Percentiles rank a stretch among this genome's conserved stretches.
Evolutionary conservation across 1,284 basidiomycete genomes (phyloP).

Genomic region (Rhodotorula glutinis): DNA sequence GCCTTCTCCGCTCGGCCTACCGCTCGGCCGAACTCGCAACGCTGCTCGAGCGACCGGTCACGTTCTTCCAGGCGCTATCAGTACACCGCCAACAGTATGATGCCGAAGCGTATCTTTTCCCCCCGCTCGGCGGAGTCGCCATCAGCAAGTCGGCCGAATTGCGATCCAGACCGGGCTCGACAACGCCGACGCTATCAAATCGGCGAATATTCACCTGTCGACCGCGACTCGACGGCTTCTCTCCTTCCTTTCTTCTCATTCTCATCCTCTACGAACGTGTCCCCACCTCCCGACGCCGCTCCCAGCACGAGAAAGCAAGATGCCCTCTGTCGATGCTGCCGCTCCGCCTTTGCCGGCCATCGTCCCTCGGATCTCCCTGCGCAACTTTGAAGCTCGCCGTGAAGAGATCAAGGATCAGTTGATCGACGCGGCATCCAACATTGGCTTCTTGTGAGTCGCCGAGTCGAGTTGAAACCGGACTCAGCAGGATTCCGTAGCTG

Average conservation of each 20-base stretch:
- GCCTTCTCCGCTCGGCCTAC: too few relatives aligned
- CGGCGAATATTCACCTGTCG: neutral
- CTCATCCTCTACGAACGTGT: too few relatives aligned
- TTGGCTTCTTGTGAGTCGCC: slow-evolving; percentile 42
- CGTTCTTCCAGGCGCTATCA: too few relatives aligned
- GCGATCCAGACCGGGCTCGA: neutral
- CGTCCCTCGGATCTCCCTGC: slow-evolving; percentile 42
- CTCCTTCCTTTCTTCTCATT: neutral
- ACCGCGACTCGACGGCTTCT: too few relatives aligned
- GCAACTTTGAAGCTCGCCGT: slow-evolving; percentile 41
- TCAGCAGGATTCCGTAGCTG: neutral
- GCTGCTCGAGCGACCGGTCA: too few relatives aligned
- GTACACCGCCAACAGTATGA: too few relatives aligned
- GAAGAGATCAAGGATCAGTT: slow-evolving; percentile 42
- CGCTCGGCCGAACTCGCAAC: too few relatives aligned
- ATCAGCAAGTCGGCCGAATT: neutral
- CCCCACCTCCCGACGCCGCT: too few relatives aligned
- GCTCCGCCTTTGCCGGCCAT: slow-evolving; percentile 18
- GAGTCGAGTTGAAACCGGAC: too few relatives aligned
- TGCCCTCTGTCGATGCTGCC: neutral
- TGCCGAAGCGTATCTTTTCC: neutral
- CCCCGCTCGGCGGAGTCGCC: neutral
- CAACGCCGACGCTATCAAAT: neutral
- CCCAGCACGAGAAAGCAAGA: too few relatives aligned
- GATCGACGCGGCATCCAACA: slow-evolving; percentile 39